These are phyloP conservation scores for Sclerotinia borealis DNA, from an alignment of 2,329 filamentous ascomycete species.

Conservation along the genomic window DNA sequence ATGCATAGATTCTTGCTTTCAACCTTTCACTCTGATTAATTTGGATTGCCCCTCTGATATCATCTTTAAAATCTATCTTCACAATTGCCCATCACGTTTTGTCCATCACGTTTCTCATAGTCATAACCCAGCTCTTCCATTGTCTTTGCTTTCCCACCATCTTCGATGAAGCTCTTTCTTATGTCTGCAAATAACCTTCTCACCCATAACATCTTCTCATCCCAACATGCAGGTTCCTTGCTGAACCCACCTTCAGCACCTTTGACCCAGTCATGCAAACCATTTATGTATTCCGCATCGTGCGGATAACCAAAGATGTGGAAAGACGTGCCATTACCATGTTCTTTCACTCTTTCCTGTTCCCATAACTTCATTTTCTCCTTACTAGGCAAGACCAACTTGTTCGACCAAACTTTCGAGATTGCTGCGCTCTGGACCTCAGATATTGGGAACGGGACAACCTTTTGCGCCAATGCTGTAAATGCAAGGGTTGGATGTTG, in stretches of 20 bases:
- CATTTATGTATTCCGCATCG: slow-evolving; percentile 67
- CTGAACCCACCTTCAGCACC: slow-evolving; percentile 43
- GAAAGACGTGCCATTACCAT: slow-evolving; percentile 40
- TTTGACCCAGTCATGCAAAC: slow-evolving; percentile 57
- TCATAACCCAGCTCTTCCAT: slow-evolving; percentile 68
- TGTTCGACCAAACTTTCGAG: slow-evolving; percentile 69
- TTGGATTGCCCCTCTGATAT: neutral
- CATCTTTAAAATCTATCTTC: neutral
- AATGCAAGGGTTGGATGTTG: slow-evolving; percentile 74
- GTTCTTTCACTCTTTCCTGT: slow-evolving; percentile 33
- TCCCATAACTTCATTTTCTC: slow-evolving; percentile 68
- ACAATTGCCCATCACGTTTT: neutral
- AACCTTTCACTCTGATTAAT: neutral
- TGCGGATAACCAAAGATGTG: slow-evolving; percentile 48
- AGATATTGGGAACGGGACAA: slow-evolving; percentile 80
- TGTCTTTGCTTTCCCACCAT: slow-evolving; percentile 57
- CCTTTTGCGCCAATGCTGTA: slow-evolving; percentile 66
- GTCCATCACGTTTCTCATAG: slow-evolving; percentile 32
- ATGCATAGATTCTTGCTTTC: neutral
- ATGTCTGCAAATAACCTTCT: slow-evolving; percentile 62
- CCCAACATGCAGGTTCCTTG: slow-evolving; percentile 68
- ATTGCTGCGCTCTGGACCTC: slow-evolving; percentile 76
- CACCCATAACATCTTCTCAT: slow-evolving; percentile 64
- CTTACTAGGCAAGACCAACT: slow-evolving; percentile 55
- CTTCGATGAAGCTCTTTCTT: slow-evolving; percentile 63